Evolutionary conservation across 164 flowering plant genomes (phyloP).

Genomic region (Vitis rupestris): DNA sequence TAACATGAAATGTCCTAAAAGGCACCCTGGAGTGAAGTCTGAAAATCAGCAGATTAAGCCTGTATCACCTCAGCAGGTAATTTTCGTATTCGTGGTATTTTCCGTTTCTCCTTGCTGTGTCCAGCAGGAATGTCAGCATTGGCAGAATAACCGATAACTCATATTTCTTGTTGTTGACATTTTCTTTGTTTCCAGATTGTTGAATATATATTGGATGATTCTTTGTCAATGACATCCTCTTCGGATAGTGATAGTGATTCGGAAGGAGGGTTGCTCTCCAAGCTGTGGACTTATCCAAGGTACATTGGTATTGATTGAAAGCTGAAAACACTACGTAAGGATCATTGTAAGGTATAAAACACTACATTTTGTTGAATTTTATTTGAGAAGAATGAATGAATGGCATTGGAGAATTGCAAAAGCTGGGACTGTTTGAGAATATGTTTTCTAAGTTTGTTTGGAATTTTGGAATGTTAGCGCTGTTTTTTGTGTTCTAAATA

Average conservation of each 20-base stretch:
- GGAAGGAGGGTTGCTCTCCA: slow-evolving; percentile 32
- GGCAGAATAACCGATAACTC: neutral
- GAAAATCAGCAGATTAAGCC: slow-evolving; percentile 40
- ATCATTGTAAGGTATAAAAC: too few relatives aligned
- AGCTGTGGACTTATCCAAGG: slow-evolving; percentile 50
- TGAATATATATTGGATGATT: slow-evolving; percentile 42
- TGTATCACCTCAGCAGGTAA: slow-evolving; percentile 55
- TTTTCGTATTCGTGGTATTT: neutral
- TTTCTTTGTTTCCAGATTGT: slow-evolving; percentile 42
- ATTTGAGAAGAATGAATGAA: too few relatives aligned
- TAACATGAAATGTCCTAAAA: slow-evolving; percentile 42
- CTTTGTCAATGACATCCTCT: slow-evolving; percentile 20
- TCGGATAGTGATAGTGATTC: slow-evolving; percentile 74
- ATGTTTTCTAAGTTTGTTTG: too few relatives aligned
- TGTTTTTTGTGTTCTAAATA: too few relatives aligned
- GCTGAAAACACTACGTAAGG: too few relatives aligned
- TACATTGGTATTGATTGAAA: slow-evolving; percentile 2
- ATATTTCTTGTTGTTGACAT: neutral
- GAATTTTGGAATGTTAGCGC: too few relatives aligned
- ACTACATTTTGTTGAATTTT: too few relatives aligned
- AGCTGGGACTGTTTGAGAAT: too few relatives aligned
- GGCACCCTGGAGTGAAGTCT: slow-evolving; percentile 12
- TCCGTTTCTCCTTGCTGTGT: neutral
- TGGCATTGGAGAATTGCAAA: too few relatives aligned
- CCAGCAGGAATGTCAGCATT: neutral